Percentiles rank a stretch among this genome's conserved stretches.
phyloP scores from a whole-genome alignment of 805 yeast genomes.

The Yarrowia alimentaria region DNA sequence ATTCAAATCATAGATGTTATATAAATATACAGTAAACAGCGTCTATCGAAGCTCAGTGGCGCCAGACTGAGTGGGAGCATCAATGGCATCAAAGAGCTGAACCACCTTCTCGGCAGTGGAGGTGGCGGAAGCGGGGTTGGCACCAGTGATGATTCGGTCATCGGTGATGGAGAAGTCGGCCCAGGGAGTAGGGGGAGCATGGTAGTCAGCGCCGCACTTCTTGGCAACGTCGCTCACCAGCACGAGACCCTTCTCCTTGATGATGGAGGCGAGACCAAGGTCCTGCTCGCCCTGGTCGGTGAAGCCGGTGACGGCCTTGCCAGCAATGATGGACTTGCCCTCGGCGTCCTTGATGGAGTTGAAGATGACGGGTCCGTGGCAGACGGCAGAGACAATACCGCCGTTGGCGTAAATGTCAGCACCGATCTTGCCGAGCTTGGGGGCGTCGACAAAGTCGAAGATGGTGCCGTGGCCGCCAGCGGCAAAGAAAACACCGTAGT shows the following conservation, averaged over 20 bases:
- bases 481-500: constrained; percentile 56
- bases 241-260: constrained; percentile 29
- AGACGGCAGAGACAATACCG: constrained; percentile 62
- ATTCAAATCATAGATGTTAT: no score
- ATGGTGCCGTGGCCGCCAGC: constrained; percentile 67
- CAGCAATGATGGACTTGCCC: constrained; percentile 49
- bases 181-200: constrained; percentile 52
- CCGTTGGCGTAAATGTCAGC: constrained; percentile 48
- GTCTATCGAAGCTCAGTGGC: background rate
- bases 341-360: constrained; percentile 46
- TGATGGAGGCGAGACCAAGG: constrained; percentile 34
- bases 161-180: constrained; percentile 52
- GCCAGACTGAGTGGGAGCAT: constrained; percentile 18
- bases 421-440: constrained; percentile 48
- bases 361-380: constrained; percentile 66
- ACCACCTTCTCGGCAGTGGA: constrained; percentile 45
- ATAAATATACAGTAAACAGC: no score
- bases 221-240: constrained; percentile 45
- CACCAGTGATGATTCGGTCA: constrained; percentile 63
- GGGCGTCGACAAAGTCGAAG: constrained; percentile 57
- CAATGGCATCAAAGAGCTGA: constrained; percentile 13
- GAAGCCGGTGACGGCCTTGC: constrained; percentile 60
- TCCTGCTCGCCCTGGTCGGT: constrained; percentile 53
- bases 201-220: constrained; percentile 46
- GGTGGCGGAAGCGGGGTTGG: constrained; percentile 58